These are phyloP conservation scores for Cladophialophora yegresii DNA, from an alignment of 2,329 filamentous ascomycete genomes.

Conservation along the genomic window DNA sequence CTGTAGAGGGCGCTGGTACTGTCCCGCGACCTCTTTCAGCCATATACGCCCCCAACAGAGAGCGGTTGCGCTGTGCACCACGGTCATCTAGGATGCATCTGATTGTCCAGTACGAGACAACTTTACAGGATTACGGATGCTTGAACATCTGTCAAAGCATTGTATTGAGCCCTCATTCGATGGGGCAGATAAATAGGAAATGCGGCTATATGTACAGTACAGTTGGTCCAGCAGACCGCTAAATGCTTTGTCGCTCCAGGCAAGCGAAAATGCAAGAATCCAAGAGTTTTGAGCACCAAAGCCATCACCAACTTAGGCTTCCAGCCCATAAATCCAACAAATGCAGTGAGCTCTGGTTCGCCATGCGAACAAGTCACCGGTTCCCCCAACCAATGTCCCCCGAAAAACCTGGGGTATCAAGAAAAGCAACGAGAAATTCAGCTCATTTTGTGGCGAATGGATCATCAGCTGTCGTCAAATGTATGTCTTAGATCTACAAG, in stretches of 20 bases:
- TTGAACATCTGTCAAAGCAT: conserved; percentile 1
- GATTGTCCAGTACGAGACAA: not conserved
- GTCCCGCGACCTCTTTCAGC: not conserved
- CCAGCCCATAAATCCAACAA: conserved; percentile 3
- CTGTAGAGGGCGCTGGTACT: not conserved
- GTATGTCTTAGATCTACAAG: conserved; percentile 24
- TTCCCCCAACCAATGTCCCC: conserved; percentile 3
- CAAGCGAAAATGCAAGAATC: not conserved
- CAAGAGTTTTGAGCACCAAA: conserved; percentile 1
- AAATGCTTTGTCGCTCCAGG: conserved; percentile 11
- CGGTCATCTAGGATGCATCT: not conserved
- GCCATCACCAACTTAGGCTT: not conserved
- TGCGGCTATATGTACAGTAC: conserved; percentile 34
- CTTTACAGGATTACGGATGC: too few species aligned
- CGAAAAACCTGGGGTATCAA: conserved; percentile 11
- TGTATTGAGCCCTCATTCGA: conserved; percentile 11
- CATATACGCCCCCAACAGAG: not conserved
- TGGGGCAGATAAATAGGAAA: conserved; percentile 15
- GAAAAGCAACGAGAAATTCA: conserved; percentile 18
- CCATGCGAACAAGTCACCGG: conserved; percentile 15
- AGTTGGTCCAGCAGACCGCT: conserved; percentile 29
- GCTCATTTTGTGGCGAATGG: conserved; percentile 16
- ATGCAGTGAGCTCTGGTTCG: conserved; percentile 21
- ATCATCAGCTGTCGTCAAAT: conserved; percentile 28
- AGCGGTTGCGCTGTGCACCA: not conserved